Evolutionary conservation across 208 protist genomes (phyloP), one percentile per base, ranked within the genome.

Genomic region (Wallacemonas sp.): DNA sequence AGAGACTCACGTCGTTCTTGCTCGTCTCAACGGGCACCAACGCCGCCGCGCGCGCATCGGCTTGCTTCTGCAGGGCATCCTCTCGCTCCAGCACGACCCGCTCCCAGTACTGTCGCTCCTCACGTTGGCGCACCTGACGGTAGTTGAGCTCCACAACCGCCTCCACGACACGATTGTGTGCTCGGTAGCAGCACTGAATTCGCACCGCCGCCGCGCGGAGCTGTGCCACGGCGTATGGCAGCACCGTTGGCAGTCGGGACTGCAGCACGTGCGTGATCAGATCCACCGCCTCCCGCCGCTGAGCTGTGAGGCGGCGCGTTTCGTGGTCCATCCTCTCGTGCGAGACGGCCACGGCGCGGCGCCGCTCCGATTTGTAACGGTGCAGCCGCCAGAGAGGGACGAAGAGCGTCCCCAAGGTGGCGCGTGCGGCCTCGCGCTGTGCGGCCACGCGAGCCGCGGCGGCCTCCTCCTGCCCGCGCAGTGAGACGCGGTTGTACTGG

Each of bases 61-160:
- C 17, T 21, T 30, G 61, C 27, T 19, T 4, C 49, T 72, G 63
- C 23, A n/a, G 8, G 38, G 57, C 54, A 24, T 70, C 48, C 72
- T 83, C 73, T 1, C 72, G 62, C 56, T 48, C 41, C 1, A 68
- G 62, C 33, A 71, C 74, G 12, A 87, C 79, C 2, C 56, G 34
- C 0, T 49, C 57, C 79, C 81, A 90, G 74, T 93, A 93, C 34
- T 47, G 44, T 44, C 63, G n/a, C 65, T 90, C 81, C 16, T 78
- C 72, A 21, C 72, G 33, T 1, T 70, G 47, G 23, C 83, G 80
- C 38, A 92, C 26, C 24, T 82, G 76, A 9, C 68, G 72, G 36
- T 71, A 80, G 63, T 93, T 93, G 27, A 93, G 54, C 61, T 83
- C 74, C 39, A 89, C 79, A 17, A 65, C 68, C 1, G 81, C 84